A percentile compares a stretch with the other conserved stretches of the same genome.
phyloP scores from a whole-genome alignment of 179 eudicot species.

The Corrigiola litoralis region DNA sequence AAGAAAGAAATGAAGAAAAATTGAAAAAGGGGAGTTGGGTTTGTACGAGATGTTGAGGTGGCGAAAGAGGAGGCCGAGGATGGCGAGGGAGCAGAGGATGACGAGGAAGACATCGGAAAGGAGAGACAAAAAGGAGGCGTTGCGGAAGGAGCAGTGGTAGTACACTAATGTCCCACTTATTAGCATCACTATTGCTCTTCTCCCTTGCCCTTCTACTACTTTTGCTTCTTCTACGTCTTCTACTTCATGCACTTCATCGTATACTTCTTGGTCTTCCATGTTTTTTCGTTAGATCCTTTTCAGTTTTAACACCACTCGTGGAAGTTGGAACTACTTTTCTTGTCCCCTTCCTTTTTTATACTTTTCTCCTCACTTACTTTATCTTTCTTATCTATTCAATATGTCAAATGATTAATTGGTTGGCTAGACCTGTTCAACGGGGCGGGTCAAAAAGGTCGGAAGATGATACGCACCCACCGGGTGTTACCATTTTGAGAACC shows the following conservation, averaged over 20 bases:
- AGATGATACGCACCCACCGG: no score
- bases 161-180: constrained; percentile 69
- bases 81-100: constrained; percentile 89
- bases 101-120: constrained; percentile 88
- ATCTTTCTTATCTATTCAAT: no score
- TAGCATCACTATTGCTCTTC: constrained; percentile 51
- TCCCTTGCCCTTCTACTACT: constrained; percentile 30
- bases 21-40: not conserved
- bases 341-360: no score
- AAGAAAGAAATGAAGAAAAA: not conserved
- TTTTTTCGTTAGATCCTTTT: no score
- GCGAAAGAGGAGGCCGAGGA: constrained; percentile 94
- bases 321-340: no score
- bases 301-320: no score
- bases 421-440: no score
- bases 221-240: constrained; percentile 43
- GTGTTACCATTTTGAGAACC: no score
- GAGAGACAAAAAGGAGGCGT: constrained; percentile 66
- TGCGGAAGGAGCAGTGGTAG: constrained; percentile 78
- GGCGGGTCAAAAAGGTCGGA: no score
- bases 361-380: no score
- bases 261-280: constrained; percentile 22
- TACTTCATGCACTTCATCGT: constrained; percentile 6
- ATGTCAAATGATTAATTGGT: no score
- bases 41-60: constrained; percentile 62